Percentiles rank a stretch among this genome's conserved stretches.
These are phyloP conservation scores for Ocimum tenuiflorum DNA, from an alignment of 257 asterid genomes.

Conservation along the genomic window DNA sequence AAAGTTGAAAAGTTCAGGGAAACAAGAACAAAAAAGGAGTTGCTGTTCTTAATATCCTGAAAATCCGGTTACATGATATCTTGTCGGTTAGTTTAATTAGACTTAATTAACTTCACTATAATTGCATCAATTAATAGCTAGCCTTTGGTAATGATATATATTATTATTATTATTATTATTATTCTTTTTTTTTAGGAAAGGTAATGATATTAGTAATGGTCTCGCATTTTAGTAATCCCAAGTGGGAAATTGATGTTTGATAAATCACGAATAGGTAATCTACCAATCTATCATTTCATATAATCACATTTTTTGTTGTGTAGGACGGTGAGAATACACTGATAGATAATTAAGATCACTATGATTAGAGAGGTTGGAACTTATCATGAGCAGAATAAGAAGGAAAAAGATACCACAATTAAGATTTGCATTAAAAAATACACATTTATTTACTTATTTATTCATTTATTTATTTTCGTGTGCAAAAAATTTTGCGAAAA, in stretches of 20 bases:
- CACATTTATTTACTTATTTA: too few species aligned
- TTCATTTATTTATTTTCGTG: too few species aligned
- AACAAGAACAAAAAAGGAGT: neutral
- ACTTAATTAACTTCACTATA: constrained; percentile 17
- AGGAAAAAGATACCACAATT: too few species aligned
- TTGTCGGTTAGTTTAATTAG: constrained; percentile 33
- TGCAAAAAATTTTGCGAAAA: too few species aligned
- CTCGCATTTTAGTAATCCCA: too few species aligned
- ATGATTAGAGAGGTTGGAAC: neutral
- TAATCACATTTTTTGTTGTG: neutral
- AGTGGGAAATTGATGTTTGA: neutral
- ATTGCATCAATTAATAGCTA: constrained; percentile 17
- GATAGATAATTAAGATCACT: neutral
- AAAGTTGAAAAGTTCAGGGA: constrained; percentile 18
- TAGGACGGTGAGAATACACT: neutral
- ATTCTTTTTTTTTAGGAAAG: too few species aligned
- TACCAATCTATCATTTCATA: neutral
- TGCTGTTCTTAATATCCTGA: constrained; percentile 31
- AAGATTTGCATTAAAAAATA: too few species aligned
- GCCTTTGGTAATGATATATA: neutral
- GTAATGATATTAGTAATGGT: too few species aligned
- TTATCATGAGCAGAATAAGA: too few species aligned
- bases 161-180: too few species aligned
- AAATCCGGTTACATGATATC: constrained; percentile 39
- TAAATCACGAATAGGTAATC: neutral